Evolutionary conservation across 495 filamentous ascomycete genomes (phyloP).

Genomic region (Niebla homalea): DNA sequence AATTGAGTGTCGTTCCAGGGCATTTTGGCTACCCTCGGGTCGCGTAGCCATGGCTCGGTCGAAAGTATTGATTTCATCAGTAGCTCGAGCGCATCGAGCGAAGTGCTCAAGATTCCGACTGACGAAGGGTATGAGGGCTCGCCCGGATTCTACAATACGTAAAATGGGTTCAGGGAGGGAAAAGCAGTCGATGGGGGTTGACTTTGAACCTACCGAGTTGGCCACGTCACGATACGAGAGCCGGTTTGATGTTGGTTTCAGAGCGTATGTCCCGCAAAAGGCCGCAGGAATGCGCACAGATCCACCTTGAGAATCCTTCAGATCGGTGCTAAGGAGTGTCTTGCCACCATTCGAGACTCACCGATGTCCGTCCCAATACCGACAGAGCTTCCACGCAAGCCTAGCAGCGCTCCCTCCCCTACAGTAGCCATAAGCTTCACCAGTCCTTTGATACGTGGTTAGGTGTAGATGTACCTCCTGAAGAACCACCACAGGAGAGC

Average conservation of each 20-base stretch:
- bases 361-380: conserved; percentile 32
- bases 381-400: conserved; percentile 23
- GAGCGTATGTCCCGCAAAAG: conserved; percentile 33
- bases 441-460: neutral
- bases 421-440: neutral
- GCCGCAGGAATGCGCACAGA: conserved; percentile 37
- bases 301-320: conserved; percentile 20
- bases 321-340: neutral
- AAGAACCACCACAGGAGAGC: conserved; percentile 34
- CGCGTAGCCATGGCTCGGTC: conserved; percentile 23
- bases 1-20: conserved; percentile 16
- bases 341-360: conserved; percentile 3
- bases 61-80: conserved; percentile 23
- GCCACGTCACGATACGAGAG: conserved; percentile 31
- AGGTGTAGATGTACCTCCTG: conserved; percentile 16
- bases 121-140: conserved; percentile 23
- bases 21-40: conserved; percentile 22
- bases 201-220: conserved; percentile 18
- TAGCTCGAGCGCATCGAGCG: conserved; percentile 20
- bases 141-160: conserved; percentile 18
- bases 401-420: conserved; percentile 29
- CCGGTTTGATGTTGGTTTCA: conserved; percentile 30
- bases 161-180: neutral
- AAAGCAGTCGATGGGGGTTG: neutral
- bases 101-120: conserved; percentile 10